Base-by-base conservation (phyloP, 2,329 filamentous ascomycete species). In the Aspergillus calidoustus region DNA sequence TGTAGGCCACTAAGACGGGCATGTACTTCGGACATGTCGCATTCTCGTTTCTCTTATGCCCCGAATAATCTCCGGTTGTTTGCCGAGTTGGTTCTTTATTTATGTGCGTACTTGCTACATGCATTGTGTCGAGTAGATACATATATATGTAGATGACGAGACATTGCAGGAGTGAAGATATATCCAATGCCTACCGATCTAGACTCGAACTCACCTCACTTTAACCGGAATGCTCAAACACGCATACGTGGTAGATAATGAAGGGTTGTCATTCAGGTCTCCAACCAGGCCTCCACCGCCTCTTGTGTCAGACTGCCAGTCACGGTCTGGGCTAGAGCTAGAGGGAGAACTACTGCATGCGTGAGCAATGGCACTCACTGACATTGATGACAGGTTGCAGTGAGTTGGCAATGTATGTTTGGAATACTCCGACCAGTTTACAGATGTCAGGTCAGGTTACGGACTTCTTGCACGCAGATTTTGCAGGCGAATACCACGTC, bases 331-430 rank as follows among this genome's bases (percentile, higher is more conserved):
- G 25, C 25, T 28, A 28, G 25, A 28, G 25, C 25, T 28, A 28
- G 25, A 28, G 6, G 25, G 2, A 28, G 25, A 41, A 41, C 34
- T 13, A 15, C 34, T 13, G 34, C 34, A 41, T 41, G 34, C 34
- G 34, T 28, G 15, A 11, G 11, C 34, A 41, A 13, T 41, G 34
- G 34, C 34, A 41, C 15, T 38, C 31, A 13, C 15, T 15, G 34
- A 15, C 34, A 15, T 41, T 41, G 34, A 41, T 41, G 34, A 41
- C 13, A 41, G 13, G 15, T 15, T 15, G 34, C 11, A 15, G 8
- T 55, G 58, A 51, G 58, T 51, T 60, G 58, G 58, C 58, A 55
- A 17, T 48, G 23, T 48, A 59, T 34, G 28, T 30, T 15, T 28
- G 7, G 13, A 38, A 4, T 43, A n/a, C 17, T 43, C 23, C 4